phyloP scores from a whole-genome alignment of 352 stramenopile genomes.

The Globisporangium nagaii region DNA sequence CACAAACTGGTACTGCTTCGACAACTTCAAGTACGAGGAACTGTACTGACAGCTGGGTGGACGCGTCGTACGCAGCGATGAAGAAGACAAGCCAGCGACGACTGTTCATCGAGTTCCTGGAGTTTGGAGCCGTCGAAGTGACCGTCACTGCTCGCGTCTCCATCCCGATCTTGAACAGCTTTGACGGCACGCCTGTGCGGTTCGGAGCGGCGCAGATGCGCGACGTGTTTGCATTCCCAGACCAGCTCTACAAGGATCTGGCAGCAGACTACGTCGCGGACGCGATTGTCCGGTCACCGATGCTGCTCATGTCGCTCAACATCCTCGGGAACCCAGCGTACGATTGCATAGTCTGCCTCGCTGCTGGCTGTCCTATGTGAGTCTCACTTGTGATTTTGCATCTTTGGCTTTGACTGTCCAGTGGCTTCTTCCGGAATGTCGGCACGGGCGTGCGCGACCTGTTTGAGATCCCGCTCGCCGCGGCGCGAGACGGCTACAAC shows the following conservation, averaged over 20 bases:
- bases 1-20: not conserved
- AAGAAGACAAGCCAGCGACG: slow-evolving; percentile 38
- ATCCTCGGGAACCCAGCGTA: slow-evolving; percentile 85
- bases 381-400: slow-evolving; percentile 2
- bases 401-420: slow-evolving; percentile 9
- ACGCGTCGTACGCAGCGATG: slow-evolving; percentile 11
- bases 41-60: not conserved
- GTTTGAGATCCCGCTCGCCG: slow-evolving; percentile 69
- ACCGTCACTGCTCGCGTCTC: slow-evolving; percentile 75
- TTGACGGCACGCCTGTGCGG: slow-evolving; percentile 69
- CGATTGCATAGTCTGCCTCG: slow-evolving; percentile 9
- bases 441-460: slow-evolving; percentile 64
- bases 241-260: slow-evolving; percentile 79
- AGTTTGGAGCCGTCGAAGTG: slow-evolving; percentile 50
- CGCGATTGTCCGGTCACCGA: slow-evolving; percentile 66
- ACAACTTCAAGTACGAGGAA: too few relatives aligned
- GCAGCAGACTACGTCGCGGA: slow-evolving; percentile 80
- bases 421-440: slow-evolving; percentile 72
- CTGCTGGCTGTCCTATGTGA: not conserved
- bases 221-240: slow-evolving; percentile 67
- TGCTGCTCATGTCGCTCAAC: slow-evolving; percentile 83
- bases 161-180: slow-evolving; percentile 74
- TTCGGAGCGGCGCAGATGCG: slow-evolving; percentile 49
- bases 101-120: slow-evolving; percentile 57
- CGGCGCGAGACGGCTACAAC: slow-evolving; percentile 67